A percentile compares a stretch with the other conserved stretches of the same genome.
These are phyloP conservation scores for Schoenoplectus triqueter DNA, from an alignment of 202 grass and related monocot species.

Conservation along the genomic window DNA sequence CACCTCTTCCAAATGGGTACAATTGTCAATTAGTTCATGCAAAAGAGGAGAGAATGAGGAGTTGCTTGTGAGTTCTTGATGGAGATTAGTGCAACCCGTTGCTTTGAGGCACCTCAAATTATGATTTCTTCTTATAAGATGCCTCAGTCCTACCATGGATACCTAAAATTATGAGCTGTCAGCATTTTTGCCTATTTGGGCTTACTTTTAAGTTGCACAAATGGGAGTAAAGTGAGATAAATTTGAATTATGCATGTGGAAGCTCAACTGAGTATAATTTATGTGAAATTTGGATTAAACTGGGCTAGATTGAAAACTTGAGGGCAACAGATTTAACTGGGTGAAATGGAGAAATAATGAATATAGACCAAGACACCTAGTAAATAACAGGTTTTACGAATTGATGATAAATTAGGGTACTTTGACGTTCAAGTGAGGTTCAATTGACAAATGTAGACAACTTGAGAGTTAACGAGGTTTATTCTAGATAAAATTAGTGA, in stretches of 20 bases:
- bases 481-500: neutral
- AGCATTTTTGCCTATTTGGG: neutral
- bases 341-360: conserved; percentile 31
- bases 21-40: conserved; percentile 31
- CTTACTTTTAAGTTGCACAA: neutral
- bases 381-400: neutral
- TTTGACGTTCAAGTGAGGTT: conserved; percentile 35
- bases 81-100: conserved; percentile 62
- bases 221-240: neutral
- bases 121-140: conserved; percentile 61
- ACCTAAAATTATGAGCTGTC: conserved; percentile 46
- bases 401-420: neutral
- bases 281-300: conserved; percentile 21
- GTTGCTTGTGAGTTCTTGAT: conserved; percentile 34
- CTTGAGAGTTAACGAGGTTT: neutral
- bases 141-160: conserved; percentile 62
- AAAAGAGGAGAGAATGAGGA: conserved; percentile 25
- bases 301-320: neutral
- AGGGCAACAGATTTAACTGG: conserved; percentile 16
- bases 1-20: conserved; percentile 59
- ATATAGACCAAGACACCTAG: conserved; percentile 1
- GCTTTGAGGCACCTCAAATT: conserved; percentile 75
- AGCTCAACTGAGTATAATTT: conserved; percentile 31
- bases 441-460: conserved; percentile 11
- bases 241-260: conserved; percentile 9